Base-by-base conservation (phyloP, 2,329 filamentous ascomycete genomes). In the Fusarium equiseti region DNA sequence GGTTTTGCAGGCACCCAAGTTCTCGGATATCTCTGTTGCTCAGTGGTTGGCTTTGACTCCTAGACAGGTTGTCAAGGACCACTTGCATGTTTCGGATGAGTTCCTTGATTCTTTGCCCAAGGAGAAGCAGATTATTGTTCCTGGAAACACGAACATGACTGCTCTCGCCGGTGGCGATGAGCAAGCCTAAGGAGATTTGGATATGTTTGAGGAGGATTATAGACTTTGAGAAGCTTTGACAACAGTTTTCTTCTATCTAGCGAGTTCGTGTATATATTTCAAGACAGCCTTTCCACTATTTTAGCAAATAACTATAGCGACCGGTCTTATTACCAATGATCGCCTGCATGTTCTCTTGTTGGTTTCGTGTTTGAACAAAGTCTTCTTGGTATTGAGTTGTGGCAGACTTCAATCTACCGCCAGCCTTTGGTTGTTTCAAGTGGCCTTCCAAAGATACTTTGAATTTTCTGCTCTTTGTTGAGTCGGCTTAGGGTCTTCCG, bases 1-100 rank as follows among this genome's bases (percentile, higher is more conserved):
- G 16, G 62, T 65, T 20, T 40, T 65, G 2, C 52, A 65, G n/a
- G 60, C 62, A 3, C 45, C 51, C 16, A 59, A 64, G 18, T 64
- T 65, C 4, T 59, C 60, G 2, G 62, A 65, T 24, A 32, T 65
- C 13, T 65, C 62, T 10, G 51, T 65, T 1, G 51, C 60, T 7
- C 62, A 65, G 18, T 65, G 62, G 62, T 8, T 65, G n/a, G 62
- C 51, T 16, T 20, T 65, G 38, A 65, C 62, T 5, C 62, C 62
- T 1, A 29, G 24, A 3, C 60, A 65, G 22, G 20, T 65, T 20
- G 62, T 65, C 6, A 64, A 64, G 59, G 59, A 64, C 7, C 59
- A 64, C 8, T 45, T 65, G 0, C 62, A 64, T 45, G 62, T 65
- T 42, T 65, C 62, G 0, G 62, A 64, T 3, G 32, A 58, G 29